Conservation (phyloP, 176 grass and related monocot genomes). For the Poa pratensis region DNA sequence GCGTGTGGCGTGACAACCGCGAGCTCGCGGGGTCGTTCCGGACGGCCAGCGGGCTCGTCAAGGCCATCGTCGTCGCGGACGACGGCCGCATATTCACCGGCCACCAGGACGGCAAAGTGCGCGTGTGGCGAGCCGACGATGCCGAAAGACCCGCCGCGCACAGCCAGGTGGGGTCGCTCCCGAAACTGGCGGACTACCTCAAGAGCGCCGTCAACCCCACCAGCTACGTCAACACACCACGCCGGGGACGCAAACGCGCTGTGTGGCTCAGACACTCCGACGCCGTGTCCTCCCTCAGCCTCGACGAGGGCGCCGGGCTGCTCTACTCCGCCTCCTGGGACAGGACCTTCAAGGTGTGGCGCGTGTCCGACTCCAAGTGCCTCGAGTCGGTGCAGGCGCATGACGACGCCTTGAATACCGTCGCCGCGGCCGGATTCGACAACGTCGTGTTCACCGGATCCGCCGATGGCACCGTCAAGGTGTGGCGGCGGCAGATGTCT, state of each 20-base stretch:
- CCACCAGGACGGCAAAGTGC: slow-evolving; percentile 26
- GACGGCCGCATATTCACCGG: slow-evolving; percentile 4
- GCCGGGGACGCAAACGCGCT: neutral
- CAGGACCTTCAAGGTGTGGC: slow-evolving; percentile 30
- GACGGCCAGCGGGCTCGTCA: slow-evolving; percentile 9
- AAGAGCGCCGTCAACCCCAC: slow-evolving; percentile 59
- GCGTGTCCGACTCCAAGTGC: slow-evolving; percentile 24
- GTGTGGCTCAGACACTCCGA: slow-evolving; percentile 14
- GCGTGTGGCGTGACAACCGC: slow-evolving; percentile 6
- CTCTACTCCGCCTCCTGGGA: slow-evolving; percentile 29
- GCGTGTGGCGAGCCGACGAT: slow-evolving; percentile 19
- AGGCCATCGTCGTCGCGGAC: neutral
- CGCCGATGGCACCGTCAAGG: slow-evolving; percentile 79
- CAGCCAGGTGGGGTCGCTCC: slow-evolving; percentile 46
- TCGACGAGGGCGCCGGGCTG: slow-evolving; percentile 15
- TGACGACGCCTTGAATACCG: slow-evolving; percentile 10
- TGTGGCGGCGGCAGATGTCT: slow-evolving; percentile 61
- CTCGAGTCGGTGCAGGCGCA: slow-evolving; percentile 13
- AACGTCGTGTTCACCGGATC: slow-evolving; percentile 71
- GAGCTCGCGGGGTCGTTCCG: neutral
- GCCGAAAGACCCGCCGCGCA: neutral
- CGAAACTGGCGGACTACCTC: slow-evolving; percentile 51
- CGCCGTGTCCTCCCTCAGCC: slow-evolving; percentile 12
- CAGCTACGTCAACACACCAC: slow-evolving; percentile 54
- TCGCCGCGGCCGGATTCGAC: slow-evolving; percentile 44